Conservation (phyloP, 2,329 filamentous ascomycete genomes). For the Talaromyces marneffei region DNA sequence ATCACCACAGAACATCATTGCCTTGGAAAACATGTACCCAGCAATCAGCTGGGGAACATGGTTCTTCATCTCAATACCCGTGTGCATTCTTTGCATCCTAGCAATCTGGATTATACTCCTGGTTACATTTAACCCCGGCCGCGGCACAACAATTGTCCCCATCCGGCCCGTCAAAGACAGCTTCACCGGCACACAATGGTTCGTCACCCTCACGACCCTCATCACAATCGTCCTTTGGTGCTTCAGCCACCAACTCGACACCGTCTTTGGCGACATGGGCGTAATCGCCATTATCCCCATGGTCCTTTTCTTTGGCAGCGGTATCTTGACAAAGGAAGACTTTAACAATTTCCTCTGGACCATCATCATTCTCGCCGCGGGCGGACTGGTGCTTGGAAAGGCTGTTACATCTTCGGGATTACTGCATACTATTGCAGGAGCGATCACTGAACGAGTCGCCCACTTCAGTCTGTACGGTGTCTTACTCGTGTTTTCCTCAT, state of each 20-base stretch:
- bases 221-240: slow-evolving; percentile 89
- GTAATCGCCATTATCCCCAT: slow-evolving; percentile 96
- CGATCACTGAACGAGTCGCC: slow-evolving; percentile 68
- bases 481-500: slow-evolving; percentile 71
- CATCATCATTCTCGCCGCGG: slow-evolving; percentile 95
- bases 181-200: slow-evolving; percentile 87
- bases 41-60: slow-evolving; percentile 88
- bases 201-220: slow-evolving; percentile 78
- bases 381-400: slow-evolving; percentile 85
- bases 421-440: slow-evolving; percentile 75
- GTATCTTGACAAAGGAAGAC: slow-evolving; percentile 95
- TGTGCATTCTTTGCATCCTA: slow-evolving; percentile 81
- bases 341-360: slow-evolving; percentile 99
- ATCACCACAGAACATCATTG: slow-evolving; percentile 94
- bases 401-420: slow-evolving; percentile 90
- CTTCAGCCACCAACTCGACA: slow-evolving; percentile 78
- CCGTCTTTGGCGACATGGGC: slow-evolving; percentile 93
- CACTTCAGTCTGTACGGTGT: slow-evolving; percentile 80
- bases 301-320: slow-evolving; percentile 91
- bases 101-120: slow-evolving; percentile 86
- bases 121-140: slow-evolving; percentile 75
- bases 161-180: slow-evolving; percentile 84
- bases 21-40: slow-evolving; percentile 90
- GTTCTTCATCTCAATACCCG: slow-evolving; percentile 94
- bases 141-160: slow-evolving; percentile 81